Evolutionary conservation across 768 basidiomycete species (phyloP), one percentile per base, ranked within the genome.

Genomic region (Russula brevipes): DNA sequence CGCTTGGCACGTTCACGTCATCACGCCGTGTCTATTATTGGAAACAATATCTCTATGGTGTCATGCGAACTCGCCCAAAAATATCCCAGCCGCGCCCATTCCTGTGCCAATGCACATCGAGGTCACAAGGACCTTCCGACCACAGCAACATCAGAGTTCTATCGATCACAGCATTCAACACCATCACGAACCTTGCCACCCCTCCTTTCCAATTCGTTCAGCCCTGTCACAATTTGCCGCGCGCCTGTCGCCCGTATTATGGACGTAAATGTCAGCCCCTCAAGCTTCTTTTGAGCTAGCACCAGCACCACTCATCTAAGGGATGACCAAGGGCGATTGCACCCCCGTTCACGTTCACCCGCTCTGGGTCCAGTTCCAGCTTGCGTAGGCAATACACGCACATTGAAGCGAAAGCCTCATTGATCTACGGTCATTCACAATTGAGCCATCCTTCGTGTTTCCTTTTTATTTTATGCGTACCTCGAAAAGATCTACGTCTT

Each of bases 361-460:
- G 83, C 55, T 79, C 77, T n/a, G 72, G 73, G 63, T 83, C 78
- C 31, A 95, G 77, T 12, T 78, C 80, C 17, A 94, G 82, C 61
- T 81, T 72, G 66, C 85, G 85, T 41, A 91, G 74, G 54, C 82
- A 83, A 71, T 95, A 91, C 0, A 88, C 82, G 61, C 82, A 89
- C 76, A 89, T 89, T 0, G 89, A 91, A 10, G 91, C 91, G 69
- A 95, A 94, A 0, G 92, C 93, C 70, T 95, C 93, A 70, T 96
- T 96, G 73, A 96, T 88, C 89, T 93, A 54, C 14, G 10, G 39
- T 4, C 39, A 24, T 12, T 16, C 55, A 65, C 12, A 11, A 7
- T 11, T 11, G 14, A 39, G 38, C 38, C 45, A 24, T 16, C 33
- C 14, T 9, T 9, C 24, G 24, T 24, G 16, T 42, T 16, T 14